These are phyloP conservation scores for Aspergillus sp. DNA, from an alignment of 2,329 filamentous ascomycete species.

Conservation along the genomic window DNA sequence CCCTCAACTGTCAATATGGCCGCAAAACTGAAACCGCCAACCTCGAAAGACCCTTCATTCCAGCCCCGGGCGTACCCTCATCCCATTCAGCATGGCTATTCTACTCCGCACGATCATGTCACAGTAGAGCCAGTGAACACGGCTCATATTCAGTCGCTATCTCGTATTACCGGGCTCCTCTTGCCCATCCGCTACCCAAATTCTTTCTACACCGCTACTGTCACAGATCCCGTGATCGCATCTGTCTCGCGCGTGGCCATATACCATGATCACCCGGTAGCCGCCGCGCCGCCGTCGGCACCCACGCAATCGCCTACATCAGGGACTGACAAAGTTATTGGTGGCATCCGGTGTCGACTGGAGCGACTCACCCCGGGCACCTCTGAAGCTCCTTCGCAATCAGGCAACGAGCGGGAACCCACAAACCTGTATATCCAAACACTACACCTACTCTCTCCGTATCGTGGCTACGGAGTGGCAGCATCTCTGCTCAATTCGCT, in stretches of 20 bases:
- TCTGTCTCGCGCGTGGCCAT: constrained; percentile 60
- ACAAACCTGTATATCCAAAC: constrained; percentile 62
- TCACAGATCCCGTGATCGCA: constrained; percentile 53
- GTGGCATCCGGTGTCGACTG: constrained; percentile 49
- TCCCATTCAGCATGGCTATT: constrained; percentile 25
- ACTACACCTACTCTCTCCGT: constrained; percentile 59
- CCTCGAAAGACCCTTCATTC: constrained; percentile 25
- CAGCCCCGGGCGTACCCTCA: constrained; percentile 31
- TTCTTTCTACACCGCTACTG: constrained; percentile 60
- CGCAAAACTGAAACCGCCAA: constrained; percentile 23
- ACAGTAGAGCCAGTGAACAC: constrained; percentile 54
- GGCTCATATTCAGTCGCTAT: constrained; percentile 55
- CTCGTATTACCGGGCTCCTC: constrained; percentile 57
- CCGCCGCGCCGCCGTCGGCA: constrained; percentile 18
- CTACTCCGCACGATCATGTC: constrained; percentile 49
- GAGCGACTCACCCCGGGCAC: constrained; percentile 33
- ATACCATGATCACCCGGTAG: constrained; percentile 51
- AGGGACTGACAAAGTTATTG: constrained; percentile 46
- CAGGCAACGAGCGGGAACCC: constrained; percentile 17
- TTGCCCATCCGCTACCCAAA: constrained; percentile 63
- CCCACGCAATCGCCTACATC: constrained; percentile 16
- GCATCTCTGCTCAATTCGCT: constrained; percentile 52
- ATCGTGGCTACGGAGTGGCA: constrained; percentile 58
- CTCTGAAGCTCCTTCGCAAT: constrained; percentile 9
- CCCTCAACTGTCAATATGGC: constrained; percentile 18